Evolutionary conservation across 2,329 filamentous ascomycete species (phyloP), one percentile per base, ranked within the genome.

Genomic region (Sporothrix euskadiensis): DNA sequence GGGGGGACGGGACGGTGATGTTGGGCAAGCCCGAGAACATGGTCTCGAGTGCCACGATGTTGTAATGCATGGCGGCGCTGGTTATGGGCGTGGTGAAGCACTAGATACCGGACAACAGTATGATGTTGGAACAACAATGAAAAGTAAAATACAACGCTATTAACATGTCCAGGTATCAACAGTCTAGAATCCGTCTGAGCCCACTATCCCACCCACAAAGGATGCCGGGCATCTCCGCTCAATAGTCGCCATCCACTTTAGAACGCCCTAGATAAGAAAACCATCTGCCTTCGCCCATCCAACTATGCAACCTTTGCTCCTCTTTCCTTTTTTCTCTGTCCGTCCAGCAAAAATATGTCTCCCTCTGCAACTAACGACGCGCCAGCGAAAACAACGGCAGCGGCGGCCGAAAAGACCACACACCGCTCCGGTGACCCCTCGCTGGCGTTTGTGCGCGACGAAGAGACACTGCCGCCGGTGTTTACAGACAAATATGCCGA

Each of bases 401-500:
- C 47, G 47, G n/a, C 47, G 1, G 47, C n/a, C 16, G 52, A 56
- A 19, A 49, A 65, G 12, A 30, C 71, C 7, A 30, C 52, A 30
- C 63, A 73, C 52, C 68, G 71, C 32, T 76, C 75, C 6, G 75
- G 75, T 54, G 75, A 76, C 73, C 75, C 75, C 14, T 26, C 71
- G 16, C 70, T 74, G 19, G 75, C 75, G 19, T 72, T 74, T 39
- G 59, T 75, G 12, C 63, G 47, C 49, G 71, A 75, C 54, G 71
- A 72, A 14, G 66, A 74, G 69, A 73, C 69, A 1, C 66, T 70
- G 16, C 75, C 75, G 30, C 76, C 76, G 1, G 68, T 71, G 19
- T 76, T 77, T n/a, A 63, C 70, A 2, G 76, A 77, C 52, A 75
- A 74, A 63, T 71, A 81, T 26, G 80, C 85, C 49, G 83, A 87